Evolutionary conservation across 1,139 yeast species (phyloP).

Genomic region (Debaryomycetaceae sp.): DNA sequence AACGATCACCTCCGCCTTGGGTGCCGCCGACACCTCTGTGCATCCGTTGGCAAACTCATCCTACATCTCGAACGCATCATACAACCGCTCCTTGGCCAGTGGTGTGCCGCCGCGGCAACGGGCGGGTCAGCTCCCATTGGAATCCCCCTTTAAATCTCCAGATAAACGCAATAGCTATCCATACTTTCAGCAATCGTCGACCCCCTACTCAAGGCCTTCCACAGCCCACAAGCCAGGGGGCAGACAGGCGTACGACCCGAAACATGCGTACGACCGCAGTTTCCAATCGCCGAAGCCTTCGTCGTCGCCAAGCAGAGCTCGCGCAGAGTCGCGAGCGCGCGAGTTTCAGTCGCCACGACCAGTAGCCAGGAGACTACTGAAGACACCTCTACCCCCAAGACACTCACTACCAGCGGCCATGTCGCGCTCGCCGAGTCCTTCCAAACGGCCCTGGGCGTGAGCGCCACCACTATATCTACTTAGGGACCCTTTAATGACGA

Average conservation of each 20-base stretch:
- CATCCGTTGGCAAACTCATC: slow-evolving; percentile 6
- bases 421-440: slow-evolving; percentile 9
- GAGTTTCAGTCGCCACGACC: slow-evolving; percentile 8
- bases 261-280: slow-evolving; percentile 6
- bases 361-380: slow-evolving; percentile 4
- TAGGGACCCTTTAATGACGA: not conserved
- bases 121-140: slow-evolving; percentile 7
- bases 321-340: slow-evolving; percentile 3
- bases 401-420: slow-evolving; percentile 1
- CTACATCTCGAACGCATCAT: slow-evolving; percentile 2
- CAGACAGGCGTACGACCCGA: slow-evolving; percentile 1
- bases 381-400: slow-evolving; percentile 6
- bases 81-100: too few relatives aligned
- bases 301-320: slow-evolving; percentile 5
- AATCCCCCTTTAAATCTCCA: slow-evolving; percentile 10
- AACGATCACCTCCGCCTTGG: slow-evolving; percentile 2
- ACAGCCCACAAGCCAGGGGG: slow-evolving; percentile 1
- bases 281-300: slow-evolving; percentile 4
- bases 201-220: slow-evolving; percentile 2
- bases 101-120: slow-evolving; percentile 3
- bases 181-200: not conserved
- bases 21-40: slow-evolving; percentile 3
- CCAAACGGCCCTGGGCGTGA: slow-evolving; percentile 7
- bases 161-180: slow-evolving; percentile 4
- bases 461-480: not conserved